Conservation (phyloP, 176 grass and related monocot genomes). For the Hordeum vulgare region MorexV3_pseudomolecules_assembly NC_058522.1:507333013-507333512, state of each 20-base stretch:
- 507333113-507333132: background rate
- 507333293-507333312: slow-evolving; percentile 15
- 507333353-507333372: slow-evolving; percentile 99
- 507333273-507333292: slow-evolving; percentile 16
- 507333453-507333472: background rate
- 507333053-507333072: too few species aligned
- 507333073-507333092: too few species aligned
- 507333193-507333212: slow-evolving; percentile 97
- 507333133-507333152: slow-evolving; percentile 96
- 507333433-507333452: background rate
- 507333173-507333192: slow-evolving; percentile 99
- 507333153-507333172: slow-evolving; percentile 98
- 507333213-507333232: slow-evolving; percentile 58
- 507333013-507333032: too few species aligned
- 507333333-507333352: slow-evolving; percentile 96
- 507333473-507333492: background rate
- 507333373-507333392: background rate
- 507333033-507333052: too few species aligned
- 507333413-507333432: background rate
- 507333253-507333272: slow-evolving; percentile 16
- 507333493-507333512: background rate
- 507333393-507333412: background rate
- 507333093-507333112: too few species aligned
- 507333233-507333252: background rate
- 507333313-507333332: slow-evolving; percentile 96